Percentiles rank a stretch among this genome's conserved stretches.
Evolutionary conservation across 805 yeast genomes (phyloP).

Genomic region (Candida ficus): DNA sequence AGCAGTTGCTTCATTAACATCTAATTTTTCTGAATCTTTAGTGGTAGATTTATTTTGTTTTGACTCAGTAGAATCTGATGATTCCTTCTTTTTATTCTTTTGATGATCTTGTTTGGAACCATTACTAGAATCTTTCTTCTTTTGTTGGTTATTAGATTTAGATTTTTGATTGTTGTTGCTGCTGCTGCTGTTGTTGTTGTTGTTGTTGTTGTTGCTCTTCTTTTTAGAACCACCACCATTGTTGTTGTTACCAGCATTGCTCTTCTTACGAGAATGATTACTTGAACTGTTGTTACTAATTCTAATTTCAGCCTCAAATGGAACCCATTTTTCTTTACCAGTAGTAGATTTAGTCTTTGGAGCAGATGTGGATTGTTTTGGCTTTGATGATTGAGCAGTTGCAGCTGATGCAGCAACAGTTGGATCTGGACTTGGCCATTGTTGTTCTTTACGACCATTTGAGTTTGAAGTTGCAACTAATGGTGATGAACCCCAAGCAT

Average conservation of each 20-base stretch:
- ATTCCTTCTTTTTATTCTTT: background rate
- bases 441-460: conserved; percentile 8
- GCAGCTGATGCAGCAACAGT: conserved; percentile 7
- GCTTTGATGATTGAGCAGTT: background rate
- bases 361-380: conserved; percentile 3
- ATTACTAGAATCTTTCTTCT: conserved; percentile 2
- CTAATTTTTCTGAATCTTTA: background rate
- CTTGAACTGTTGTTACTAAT: conserved; percentile 23
- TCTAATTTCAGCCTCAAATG: conserved; percentile 51
- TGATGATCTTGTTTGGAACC: background rate
- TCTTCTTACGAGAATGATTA: conserved; percentile 3
- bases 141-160: background rate
- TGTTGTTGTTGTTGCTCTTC: no score
- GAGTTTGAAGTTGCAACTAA: conserved; percentile 1
- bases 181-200: no score
- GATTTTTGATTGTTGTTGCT: conserved; percentile 2
- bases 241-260: conserved; percentile 12
- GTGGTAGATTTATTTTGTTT: background rate
- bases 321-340: conserved; percentile 63
- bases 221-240: background rate
- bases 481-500: conserved; percentile 22
- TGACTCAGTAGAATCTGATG: background rate
- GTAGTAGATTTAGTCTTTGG: conserved; percentile 18
- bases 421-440: conserved; percentile 22
- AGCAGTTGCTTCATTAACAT: background rate